A percentile compares a stretch with the other conserved stretches of the same genome.
Conservation (phyloP, 345 rosid genomes). For the Syzygium oleosum region DNA sequence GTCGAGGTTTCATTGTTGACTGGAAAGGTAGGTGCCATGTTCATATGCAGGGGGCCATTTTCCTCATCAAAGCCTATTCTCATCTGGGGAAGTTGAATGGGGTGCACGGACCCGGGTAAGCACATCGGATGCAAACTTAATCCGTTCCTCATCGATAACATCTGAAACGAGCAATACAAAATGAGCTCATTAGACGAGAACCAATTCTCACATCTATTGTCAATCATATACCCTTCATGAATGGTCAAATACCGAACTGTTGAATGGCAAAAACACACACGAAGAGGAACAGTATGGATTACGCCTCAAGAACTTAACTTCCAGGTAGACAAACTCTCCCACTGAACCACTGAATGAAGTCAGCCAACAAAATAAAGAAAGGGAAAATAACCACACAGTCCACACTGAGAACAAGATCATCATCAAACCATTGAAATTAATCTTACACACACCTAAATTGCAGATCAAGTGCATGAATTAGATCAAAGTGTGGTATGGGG, state of each 20-base stretch:
- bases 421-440: not conserved
- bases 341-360: too few species aligned
- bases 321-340: too few species aligned
- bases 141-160: slow-evolving; percentile 81
- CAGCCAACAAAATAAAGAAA: not conserved
- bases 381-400: not conserved
- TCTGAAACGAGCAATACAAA: slow-evolving; percentile 29
- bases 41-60: slow-evolving; percentile 16
- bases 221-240: not conserved
- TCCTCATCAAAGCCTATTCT: slow-evolving; percentile 19
- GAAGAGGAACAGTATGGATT: not conserved
- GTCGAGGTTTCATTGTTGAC: slow-evolving; percentile 24
- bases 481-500: not conserved
- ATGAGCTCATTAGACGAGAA: not conserved
- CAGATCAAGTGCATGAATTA: not conserved
- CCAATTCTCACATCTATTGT: not conserved
- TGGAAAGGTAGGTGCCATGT: slow-evolving; percentile 14
- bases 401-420: not conserved
- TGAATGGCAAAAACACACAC: not conserved
- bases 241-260: not conserved
- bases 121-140: slow-evolving; percentile 54
- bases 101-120: slow-evolving; percentile 49
- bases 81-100: slow-evolving; percentile 34
- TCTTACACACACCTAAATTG: not conserved
- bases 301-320: too few species aligned